Evolutionary conservation across 2,329 filamentous ascomycete species (phyloP), one percentile per base, ranked within the genome.

Genomic region (Aspergillus aculeatinus): DNA sequence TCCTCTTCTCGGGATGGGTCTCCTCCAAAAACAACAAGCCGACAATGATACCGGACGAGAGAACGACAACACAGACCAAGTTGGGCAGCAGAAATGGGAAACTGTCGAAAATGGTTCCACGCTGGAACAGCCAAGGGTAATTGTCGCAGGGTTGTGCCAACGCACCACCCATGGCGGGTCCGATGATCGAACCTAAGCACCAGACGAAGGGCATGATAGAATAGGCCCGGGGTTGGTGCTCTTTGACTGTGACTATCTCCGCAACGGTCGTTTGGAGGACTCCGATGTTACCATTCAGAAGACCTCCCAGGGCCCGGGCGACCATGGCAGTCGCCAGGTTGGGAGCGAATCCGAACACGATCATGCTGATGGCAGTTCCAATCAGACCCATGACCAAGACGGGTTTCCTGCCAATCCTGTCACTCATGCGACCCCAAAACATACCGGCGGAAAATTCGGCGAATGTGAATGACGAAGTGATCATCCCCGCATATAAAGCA

Each of bases 141-240:
- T 86, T 92, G 64, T 88, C 83, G 70, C 92, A 95, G 21, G 95
- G 95, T 69, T 92, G 86, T 54, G 95, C 94, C 54, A 99, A 84
- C 60, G 91, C 87, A 69, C 95, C 95, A 71, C 95, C 95, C 72
- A 98, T 89, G 73, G 91, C 90, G 51, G 94, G 93, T 35, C 95
- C 95, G 67, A 97, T 83, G 69, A 98, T 96, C 29, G 94, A 96
- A 82, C 95, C 95, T 71, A 99, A 84, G 73, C 93, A 97, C 95
- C 95, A 99, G 27, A 98, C 91, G 74, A 96, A 92, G 6, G 95
- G 95, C 92, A 99, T 97, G 67, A 98, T 93, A 12, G 94, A 92
- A 78, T 96, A 99, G 53, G 94, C 95, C 68, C 91, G 91, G 67
- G 93, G 90, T 76, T 98, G 93, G 74, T 98, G 92, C 75, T 94